Conservation (phyloP, 345 rosid genomes). For the Pseudoturritis turrita region DNA sequence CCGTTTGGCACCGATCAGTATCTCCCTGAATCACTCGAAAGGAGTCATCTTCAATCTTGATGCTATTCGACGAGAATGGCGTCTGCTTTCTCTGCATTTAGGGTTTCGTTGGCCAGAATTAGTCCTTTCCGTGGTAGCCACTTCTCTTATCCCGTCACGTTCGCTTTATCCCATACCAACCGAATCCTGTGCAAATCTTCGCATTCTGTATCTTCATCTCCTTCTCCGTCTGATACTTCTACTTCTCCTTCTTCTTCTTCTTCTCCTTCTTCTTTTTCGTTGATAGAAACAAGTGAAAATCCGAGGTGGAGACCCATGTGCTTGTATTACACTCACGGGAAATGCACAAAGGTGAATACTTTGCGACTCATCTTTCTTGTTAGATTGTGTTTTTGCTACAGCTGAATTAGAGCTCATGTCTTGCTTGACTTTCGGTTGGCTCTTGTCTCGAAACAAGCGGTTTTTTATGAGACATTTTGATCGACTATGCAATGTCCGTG, state of each 20-base stretch:
- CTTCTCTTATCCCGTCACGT: slow-evolving; percentile 13
- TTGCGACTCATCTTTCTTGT: not conserved
- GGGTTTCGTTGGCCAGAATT: slow-evolving; percentile 27
- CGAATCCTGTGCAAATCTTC: slow-evolving; percentile 23
- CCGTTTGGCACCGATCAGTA: not conserved
- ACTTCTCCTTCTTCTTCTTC: slow-evolving; percentile 7
- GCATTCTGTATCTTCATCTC: slow-evolving; percentile 26
- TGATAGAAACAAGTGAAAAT: slow-evolving; percentile 9
- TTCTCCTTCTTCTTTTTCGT: slow-evolving; percentile 19
- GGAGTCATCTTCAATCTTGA: not conserved
- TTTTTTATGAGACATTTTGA: not conserved
- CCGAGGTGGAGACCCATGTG: slow-evolving; percentile 75
- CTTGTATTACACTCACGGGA: slow-evolving; percentile 79
- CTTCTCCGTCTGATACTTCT: slow-evolving; percentile 14
- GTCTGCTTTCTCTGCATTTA: slow-evolving; percentile 12
- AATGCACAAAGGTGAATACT: slow-evolving; percentile 59
- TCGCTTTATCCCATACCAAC: slow-evolving; percentile 8
- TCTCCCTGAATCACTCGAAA: not conserved
- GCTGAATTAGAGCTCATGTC: not conserved
- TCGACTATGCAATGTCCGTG: not conserved
- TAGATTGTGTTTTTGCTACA: not conserved
- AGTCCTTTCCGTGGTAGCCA: slow-evolving; percentile 14
- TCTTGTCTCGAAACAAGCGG: not conserved
- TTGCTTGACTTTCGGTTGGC: not conserved
- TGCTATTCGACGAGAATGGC: slow-evolving; percentile 28